Evolutionary conservation across 2,329 filamentous ascomycete species (phyloP).

Genomic region (Trichoderma oligosporum): DNA sequence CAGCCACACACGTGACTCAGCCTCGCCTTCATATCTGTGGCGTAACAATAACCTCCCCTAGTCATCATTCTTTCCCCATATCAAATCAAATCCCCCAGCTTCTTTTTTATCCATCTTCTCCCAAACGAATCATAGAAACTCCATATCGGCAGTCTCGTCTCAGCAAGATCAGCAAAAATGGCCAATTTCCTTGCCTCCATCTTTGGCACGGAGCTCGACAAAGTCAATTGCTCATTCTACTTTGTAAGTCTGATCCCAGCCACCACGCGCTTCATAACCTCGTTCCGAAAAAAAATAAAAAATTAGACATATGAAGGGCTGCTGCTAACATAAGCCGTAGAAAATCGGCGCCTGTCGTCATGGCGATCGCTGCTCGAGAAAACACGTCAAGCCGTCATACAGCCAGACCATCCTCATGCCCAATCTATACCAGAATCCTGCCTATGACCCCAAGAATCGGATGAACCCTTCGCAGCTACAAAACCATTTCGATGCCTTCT

Average conservation of each 20-base stretch:
- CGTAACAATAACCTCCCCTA: conserved; percentile 25
- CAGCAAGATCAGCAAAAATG: conserved; percentile 49
- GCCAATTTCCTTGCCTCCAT: conserved; percentile 98
- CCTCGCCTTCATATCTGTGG: conserved; percentile 24
- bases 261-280: no score
- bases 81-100: conserved; percentile 23
- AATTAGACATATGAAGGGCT: background rate
- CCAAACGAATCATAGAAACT: background rate
- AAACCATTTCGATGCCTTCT: conserved; percentile 99
- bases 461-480: conserved; percentile 96
- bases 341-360: conserved; percentile 99
- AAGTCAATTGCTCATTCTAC: conserved; percentile 99
- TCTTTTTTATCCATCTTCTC: background rate
- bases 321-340: conserved; percentile 47
- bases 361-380: conserved; percentile 95
- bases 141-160: background rate
- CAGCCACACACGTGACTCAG: conserved; percentile 33
- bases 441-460: conserved; percentile 92
- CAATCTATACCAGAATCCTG: conserved; percentile 98
- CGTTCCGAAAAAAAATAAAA: background rate
- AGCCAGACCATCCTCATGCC: conserved; percentile 95
- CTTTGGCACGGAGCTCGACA: conserved; percentile 99
- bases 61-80: conserved; percentile 22
- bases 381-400: conserved; percentile 99
- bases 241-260: no score